These are phyloP conservation scores for Lachnellula willkommii DNA, from an alignment of 2,329 filamentous ascomycete species.

Conservation along the genomic window DNA sequence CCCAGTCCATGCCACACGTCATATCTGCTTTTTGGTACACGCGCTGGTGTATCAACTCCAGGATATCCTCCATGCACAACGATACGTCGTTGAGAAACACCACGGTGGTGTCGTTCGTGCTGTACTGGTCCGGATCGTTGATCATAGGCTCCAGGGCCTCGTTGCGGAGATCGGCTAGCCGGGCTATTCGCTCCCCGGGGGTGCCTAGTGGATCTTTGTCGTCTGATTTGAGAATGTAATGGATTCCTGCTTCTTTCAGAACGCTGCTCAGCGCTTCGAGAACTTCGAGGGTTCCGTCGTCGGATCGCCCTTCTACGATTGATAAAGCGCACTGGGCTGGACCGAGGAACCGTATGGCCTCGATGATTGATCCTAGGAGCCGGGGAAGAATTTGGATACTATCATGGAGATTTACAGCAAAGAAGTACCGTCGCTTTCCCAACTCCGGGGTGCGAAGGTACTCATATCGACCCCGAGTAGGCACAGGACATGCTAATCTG, in stretches of 20 bases:
- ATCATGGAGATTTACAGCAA: constrained; percentile 48
- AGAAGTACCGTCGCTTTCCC: constrained; percentile 37
- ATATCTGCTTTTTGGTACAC: constrained; percentile 44
- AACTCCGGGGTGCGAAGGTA: constrained; percentile 6
- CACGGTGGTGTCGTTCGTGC: constrained; percentile 37
- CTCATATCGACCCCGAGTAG: constrained; percentile 7
- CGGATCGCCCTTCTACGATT: constrained; percentile 50
- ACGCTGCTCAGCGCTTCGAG: constrained; percentile 38
- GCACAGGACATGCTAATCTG: constrained; percentile 7
- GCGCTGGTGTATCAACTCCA: constrained; percentile 50
- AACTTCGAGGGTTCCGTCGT: constrained; percentile 49
- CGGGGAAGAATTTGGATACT: constrained; percentile 42
- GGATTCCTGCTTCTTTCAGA: constrained; percentile 35
- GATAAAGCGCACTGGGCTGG: constrained; percentile 47
- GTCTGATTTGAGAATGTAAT: constrained; percentile 41
- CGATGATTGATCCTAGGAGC: constrained; percentile 47
- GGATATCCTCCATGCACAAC: constrained; percentile 48
- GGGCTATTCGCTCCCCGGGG: constrained; percentile 40
- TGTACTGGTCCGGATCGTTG: constrained; percentile 19
- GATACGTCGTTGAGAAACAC: constrained; percentile 52
- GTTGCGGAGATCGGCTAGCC: constrained; percentile 48
- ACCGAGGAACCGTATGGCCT: constrained; percentile 46
- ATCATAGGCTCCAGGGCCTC: constrained; percentile 45
- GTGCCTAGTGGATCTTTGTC: constrained; percentile 37
- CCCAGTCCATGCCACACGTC: constrained; percentile 57